A percentile compares a stretch with the other conserved stretches of the same genome.
These are phyloP conservation scores for Epichloe aotearoae DNA, from an alignment of 2,329 filamentous ascomycete species.

Conservation along the genomic window DNA sequence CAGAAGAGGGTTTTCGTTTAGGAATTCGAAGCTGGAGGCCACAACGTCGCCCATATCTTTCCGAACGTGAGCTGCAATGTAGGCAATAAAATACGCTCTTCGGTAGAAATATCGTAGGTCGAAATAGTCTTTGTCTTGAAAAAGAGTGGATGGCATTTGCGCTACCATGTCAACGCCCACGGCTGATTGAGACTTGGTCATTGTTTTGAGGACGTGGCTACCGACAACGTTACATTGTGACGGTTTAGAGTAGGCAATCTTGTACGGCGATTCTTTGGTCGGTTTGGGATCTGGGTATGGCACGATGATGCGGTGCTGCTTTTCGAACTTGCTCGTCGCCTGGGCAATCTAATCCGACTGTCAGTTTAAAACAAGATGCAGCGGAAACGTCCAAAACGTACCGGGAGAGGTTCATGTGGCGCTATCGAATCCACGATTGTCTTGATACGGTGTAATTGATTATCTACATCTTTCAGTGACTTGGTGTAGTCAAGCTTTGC, in stretches of 20 bases:
- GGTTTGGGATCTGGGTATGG: slow-evolving; percentile 79
- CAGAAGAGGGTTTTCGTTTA: slow-evolving; percentile 63
- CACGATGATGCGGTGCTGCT: slow-evolving; percentile 53
- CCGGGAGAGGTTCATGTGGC: slow-evolving; percentile 35
- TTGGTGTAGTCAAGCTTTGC: slow-evolving; percentile 38
- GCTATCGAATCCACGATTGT: slow-evolving; percentile 36
- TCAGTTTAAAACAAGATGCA: not conserved
- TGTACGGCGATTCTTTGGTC: slow-evolving; percentile 63
- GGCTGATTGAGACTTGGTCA: slow-evolving; percentile 47
- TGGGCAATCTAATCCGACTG: slow-evolving; percentile 43
- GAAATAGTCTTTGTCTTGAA: slow-evolving; percentile 90
- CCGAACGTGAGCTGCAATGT: slow-evolving; percentile 59
- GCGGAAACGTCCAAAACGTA: slow-evolving; percentile 19
- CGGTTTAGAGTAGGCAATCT: slow-evolving; percentile 65
- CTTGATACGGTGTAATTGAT: slow-evolving; percentile 38
- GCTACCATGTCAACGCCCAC: slow-evolving; percentile 70
- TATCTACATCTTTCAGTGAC: slow-evolving; percentile 34
- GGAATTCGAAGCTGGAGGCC: slow-evolving; percentile 47
- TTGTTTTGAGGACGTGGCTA: slow-evolving; percentile 68
- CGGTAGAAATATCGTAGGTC: slow-evolving; percentile 94
- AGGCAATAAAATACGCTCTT: slow-evolving; percentile 79
- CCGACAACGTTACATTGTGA: slow-evolving; percentile 75
- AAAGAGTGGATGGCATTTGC: slow-evolving; percentile 65
- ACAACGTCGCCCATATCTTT: slow-evolving; percentile 39
- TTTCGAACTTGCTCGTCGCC: slow-evolving; percentile 54